phyloP scores from a whole-genome alignment of 768 basidiomycete species.

The Tricholoma hemisulphureum region DNA sequence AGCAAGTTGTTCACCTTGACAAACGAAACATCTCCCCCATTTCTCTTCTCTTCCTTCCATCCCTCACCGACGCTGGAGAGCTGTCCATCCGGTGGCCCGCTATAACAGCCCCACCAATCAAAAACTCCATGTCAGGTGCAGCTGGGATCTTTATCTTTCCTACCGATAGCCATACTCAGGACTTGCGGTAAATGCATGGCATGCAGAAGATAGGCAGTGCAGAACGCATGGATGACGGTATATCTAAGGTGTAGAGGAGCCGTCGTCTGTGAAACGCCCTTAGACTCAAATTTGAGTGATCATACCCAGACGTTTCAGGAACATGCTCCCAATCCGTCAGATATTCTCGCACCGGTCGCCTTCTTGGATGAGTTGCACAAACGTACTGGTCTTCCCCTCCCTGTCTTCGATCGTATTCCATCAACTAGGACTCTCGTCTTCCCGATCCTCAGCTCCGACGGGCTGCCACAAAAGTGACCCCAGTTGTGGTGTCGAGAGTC shows the following conservation, averaged over 20 bases:
- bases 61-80: too few relatives aligned
- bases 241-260: not conserved
- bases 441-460: not conserved
- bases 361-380: not conserved
- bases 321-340: not conserved
- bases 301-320: not conserved
- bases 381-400: not conserved
- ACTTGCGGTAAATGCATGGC: not conserved
- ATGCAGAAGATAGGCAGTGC: not conserved
- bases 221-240: not conserved
- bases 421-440: not conserved
- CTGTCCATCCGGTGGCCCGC: too few relatives aligned
- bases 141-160: not conserved
- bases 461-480: too few relatives aligned
- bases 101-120: too few relatives aligned
- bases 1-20: too few relatives aligned
- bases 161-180: not conserved
- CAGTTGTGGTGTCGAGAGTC: too few relatives aligned
- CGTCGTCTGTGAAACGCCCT: not conserved
- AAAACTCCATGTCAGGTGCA: too few relatives aligned
- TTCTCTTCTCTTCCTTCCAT: too few relatives aligned
- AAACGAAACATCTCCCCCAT: too few relatives aligned
- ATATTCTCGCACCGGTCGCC: not conserved
- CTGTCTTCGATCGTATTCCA: not conserved
- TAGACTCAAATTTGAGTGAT: not conserved